Evolutionary conservation across 1,284 basidiomycete species (phyloP).

Genomic region (Ustilago esculenta): DNA sequence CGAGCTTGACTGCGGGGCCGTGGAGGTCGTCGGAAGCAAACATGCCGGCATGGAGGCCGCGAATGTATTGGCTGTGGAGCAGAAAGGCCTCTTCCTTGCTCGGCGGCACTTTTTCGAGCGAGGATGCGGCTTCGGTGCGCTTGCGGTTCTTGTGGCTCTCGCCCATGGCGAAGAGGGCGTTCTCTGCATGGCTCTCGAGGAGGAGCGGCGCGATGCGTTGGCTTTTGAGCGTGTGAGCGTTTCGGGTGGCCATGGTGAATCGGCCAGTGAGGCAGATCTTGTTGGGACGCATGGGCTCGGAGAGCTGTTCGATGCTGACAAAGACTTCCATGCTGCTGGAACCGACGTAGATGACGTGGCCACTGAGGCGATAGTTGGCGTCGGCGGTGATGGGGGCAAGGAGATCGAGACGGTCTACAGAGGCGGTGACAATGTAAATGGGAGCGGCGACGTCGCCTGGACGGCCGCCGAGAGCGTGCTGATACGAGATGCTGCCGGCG

Average conservation of each 20-base stretch:
- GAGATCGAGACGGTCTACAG: conserved; percentile 66
- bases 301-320: conserved; percentile 65
- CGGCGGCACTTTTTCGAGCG: conserved; percentile 63
- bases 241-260: conserved; percentile 67
- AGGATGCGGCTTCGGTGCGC: conserved; percentile 47
- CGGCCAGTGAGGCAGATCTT: conserved; percentile 66
- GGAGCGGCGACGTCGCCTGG: conserved; percentile 54
- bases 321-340: conserved; percentile 67
- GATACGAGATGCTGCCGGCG: conserved; percentile 65
- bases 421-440: conserved; percentile 68
- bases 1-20: conserved; percentile 11
- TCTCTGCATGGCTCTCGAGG: conserved; percentile 58
- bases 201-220: conserved; percentile 58
- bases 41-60: conserved; percentile 42
- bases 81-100: conserved; percentile 65
- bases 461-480: conserved; percentile 65
- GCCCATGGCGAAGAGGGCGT: conserved; percentile 63
- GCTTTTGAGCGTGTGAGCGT: conserved; percentile 53
- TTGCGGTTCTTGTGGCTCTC: conserved; percentile 64
- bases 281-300: conserved; percentile 21
- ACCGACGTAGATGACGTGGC: conserved; percentile 57
- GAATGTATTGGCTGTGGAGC: conserved; percentile 64
- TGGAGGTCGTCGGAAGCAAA: conserved; percentile 39
- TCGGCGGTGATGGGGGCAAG: conserved; percentile 47
- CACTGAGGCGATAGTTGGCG: conserved; percentile 54